These are phyloP conservation scores for Solanum tarapatanum DNA, from an alignment of 257 asterid species.

Conservation along the genomic window DNA sequence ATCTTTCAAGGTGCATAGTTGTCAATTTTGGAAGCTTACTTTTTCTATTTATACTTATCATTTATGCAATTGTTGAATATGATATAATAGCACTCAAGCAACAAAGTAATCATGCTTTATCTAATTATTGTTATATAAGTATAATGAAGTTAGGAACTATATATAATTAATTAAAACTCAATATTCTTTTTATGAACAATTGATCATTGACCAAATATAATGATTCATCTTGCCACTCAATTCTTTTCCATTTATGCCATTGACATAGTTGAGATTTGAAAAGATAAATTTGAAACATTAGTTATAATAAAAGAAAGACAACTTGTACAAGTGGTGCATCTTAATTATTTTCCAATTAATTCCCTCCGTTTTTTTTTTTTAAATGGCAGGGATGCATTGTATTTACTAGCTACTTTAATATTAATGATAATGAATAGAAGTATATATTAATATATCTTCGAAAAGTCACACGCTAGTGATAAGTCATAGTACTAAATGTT, in stretches of 20 bases:
- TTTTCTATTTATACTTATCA: not conserved
- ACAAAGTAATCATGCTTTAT: not conserved
- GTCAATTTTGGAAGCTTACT: not conserved
- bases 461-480: slow-evolving; percentile 1
- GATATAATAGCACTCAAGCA: not conserved
- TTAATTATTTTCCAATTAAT: not conserved
- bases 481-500: not conserved
- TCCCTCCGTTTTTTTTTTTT: not conserved
- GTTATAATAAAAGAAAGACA: not conserved
- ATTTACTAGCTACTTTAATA: not conserved
- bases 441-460: not conserved
- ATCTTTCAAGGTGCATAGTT: not conserved
- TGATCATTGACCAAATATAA: not conserved
- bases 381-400: not conserved
- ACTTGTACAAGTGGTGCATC: not conserved
- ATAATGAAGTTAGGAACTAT: not conserved
- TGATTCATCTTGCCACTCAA: not conserved
- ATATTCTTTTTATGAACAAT: not conserved
- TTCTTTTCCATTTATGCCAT: not conserved
- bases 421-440: not conserved
- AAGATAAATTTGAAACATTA: not conserved
- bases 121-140: not conserved
- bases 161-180: not conserved
- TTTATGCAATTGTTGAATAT: not conserved
- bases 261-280: not conserved